Conservation (phyloP, 2,329 filamentous ascomycete genomes). For the Bimuria novae-zelandiae region DNA sequence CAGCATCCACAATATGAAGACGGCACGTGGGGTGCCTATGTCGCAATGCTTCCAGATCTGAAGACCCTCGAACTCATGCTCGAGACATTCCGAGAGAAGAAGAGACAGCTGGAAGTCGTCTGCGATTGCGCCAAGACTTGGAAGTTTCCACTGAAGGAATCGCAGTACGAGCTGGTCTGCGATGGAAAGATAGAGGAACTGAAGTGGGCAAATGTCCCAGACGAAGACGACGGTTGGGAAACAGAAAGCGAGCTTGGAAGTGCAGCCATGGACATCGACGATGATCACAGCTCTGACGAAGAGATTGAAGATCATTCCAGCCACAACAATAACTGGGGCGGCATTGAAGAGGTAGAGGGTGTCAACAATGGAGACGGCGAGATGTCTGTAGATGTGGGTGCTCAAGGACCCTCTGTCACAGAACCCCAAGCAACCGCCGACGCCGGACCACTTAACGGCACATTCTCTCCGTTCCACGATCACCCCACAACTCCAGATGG, state of each 20-base stretch:
- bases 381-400: background rate
- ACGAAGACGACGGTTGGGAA: background rate
- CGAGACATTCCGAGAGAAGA: slow-evolving; percentile 2
- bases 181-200: background rate
- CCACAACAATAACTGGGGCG: too few relatives aligned
- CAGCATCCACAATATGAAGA: background rate
- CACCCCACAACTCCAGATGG: too few relatives aligned
- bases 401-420: background rate
- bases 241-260: background rate
- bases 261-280: background rate
- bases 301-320: too few relatives aligned
- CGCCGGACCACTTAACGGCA: background rate
- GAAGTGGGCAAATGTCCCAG: background rate
- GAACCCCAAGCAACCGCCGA: background rate
- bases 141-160: slow-evolving; percentile 1
- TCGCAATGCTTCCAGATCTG: background rate
- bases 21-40: background rate
- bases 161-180: background rate
- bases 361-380: background rate
- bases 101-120: background rate
- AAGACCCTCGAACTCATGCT: slow-evolving; percentile 6
- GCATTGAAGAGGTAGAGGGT: background rate
- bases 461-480: background rate
- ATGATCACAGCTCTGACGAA: background rate
- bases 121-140: slow-evolving; percentile 1